phyloP scores from a whole-genome alignment of 305 asterid genomes.

The Fraxinus sp. region DNA sequence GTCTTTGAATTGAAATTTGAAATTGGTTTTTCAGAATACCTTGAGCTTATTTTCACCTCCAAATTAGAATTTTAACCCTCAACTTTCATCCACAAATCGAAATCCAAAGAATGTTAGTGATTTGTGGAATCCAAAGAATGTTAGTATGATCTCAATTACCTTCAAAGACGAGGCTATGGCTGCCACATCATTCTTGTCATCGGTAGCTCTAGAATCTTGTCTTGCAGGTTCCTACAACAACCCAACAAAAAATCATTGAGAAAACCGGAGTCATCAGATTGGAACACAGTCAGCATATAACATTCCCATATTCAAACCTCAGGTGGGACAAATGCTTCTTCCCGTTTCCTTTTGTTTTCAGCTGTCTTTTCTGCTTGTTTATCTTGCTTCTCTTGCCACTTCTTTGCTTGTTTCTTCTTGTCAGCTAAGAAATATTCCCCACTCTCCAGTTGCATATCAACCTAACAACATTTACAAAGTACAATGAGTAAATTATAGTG shows the following conservation, averaged over 20 bases:
- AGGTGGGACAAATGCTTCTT: slow-evolving; percentile 82
- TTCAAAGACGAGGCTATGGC: slow-evolving; percentile 57
- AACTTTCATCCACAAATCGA: background rate
- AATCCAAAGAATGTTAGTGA: background rate
- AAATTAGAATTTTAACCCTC: slow-evolving; percentile 3
- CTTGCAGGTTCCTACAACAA: slow-evolving; percentile 56
- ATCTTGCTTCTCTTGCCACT: slow-evolving; percentile 86
- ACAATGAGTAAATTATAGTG: background rate
- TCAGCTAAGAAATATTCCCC: slow-evolving; percentile 87
- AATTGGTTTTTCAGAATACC: background rate
- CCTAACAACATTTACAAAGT: slow-evolving; percentile 41
- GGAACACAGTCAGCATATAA: slow-evolving; percentile 4
- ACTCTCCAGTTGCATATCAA: slow-evolving; percentile 77
- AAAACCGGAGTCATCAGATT: background rate
- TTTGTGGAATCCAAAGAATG: background rate
- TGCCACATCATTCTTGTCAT: slow-evolving; percentile 52
- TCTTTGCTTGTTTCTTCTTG: slow-evolving; percentile 69
- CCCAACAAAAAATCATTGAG: slow-evolving; percentile 8
- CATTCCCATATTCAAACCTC: slow-evolving; percentile 49
- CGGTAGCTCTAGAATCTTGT: slow-evolving; percentile 23
- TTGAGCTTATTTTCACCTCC: background rate
- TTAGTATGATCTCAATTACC: slow-evolving; percentile 36
- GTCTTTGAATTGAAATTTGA: background rate
- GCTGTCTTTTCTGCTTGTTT: slow-evolving; percentile 75
- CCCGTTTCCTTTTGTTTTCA: slow-evolving; percentile 72